These are phyloP conservation scores for Leccinum longicurvipes DNA, from an alignment of 768 basidiomycete species.

Conservation along the genomic window DNA sequence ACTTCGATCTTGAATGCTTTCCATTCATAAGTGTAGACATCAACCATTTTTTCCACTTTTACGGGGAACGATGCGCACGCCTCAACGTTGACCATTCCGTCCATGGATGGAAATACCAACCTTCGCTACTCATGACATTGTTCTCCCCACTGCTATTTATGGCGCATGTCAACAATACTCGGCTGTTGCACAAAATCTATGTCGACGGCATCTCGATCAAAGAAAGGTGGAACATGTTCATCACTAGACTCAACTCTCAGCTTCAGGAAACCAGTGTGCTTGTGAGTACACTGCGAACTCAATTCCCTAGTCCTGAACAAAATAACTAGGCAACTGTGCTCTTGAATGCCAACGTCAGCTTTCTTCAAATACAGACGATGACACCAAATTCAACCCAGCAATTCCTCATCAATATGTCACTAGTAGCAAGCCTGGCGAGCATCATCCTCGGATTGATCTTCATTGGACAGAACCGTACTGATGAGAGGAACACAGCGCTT, in stretches of 20 bases:
- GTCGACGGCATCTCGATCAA: constrained; percentile 43
- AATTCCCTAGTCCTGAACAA: neutral
- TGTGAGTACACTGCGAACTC: constrained; percentile 31
- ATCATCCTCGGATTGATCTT: constrained; percentile 43
- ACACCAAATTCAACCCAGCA: constrained; percentile 26
- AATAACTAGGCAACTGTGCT: constrained; percentile 49
- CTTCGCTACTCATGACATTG: constrained; percentile 33
- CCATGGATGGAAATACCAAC: no score
- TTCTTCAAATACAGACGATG: constrained; percentile 44
- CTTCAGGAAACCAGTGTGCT: constrained; percentile 52
- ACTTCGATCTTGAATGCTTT: neutral
- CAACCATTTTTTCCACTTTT: constrained; percentile 39
- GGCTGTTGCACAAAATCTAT: constrained; percentile 45
- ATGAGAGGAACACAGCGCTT: constrained; percentile 25
- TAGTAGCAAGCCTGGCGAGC: constrained; percentile 39
- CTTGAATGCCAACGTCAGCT: constrained; percentile 55
- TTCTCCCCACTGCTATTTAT: constrained; percentile 47
- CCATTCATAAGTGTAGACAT: constrained; percentile 22
- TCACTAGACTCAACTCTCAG: constrained; percentile 43
- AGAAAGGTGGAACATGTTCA: constrained; percentile 42
- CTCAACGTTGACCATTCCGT: constrained; percentile 34
- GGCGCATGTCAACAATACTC: constrained; percentile 45
- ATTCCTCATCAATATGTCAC: constrained; percentile 44
- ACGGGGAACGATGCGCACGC: constrained; percentile 43
- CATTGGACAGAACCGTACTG: constrained; percentile 38